Evolutionary conservation across 108 stramenopile species (phyloP).

Genomic region (Stephanodiscus minutulus): DNA sequence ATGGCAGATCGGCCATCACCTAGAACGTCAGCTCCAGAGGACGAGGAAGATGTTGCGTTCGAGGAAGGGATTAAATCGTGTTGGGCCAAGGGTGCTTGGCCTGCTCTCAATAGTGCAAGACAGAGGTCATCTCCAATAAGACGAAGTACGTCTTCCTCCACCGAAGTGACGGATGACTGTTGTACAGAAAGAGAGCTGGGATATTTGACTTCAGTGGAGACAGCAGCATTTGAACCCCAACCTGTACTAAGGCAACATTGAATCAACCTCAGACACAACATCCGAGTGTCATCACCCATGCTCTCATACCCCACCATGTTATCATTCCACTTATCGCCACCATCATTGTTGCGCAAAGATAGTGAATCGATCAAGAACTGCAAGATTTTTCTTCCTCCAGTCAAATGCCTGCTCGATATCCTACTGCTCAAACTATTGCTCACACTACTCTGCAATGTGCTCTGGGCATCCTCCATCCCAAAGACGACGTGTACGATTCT

Average conservation of each 20-base stretch:
- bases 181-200: neutral
- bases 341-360: slow-evolving; percentile 19
- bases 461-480: slow-evolving; percentile 41
- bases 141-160: slow-evolving; percentile 46
- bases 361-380: slow-evolving; percentile 78
- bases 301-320: slow-evolving; percentile 2
- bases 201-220: neutral
- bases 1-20: slow-evolving; percentile 10
- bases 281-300: slow-evolving; percentile 64
- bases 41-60: neutral
- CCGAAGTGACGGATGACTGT: slow-evolving; percentile 1
- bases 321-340: slow-evolving; percentile 38
- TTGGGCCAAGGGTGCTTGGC: slow-evolving; percentile 83
- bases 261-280: slow-evolving; percentile 74
- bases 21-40: slow-evolving; percentile 5
- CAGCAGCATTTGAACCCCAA: slow-evolving; percentile 42
- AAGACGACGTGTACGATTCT: slow-evolving; percentile 65
- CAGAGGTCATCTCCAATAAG: slow-evolving; percentile 86
- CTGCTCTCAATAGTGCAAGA: slow-evolving; percentile 76
- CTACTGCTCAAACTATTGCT: neutral
- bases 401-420: slow-evolving; percentile 27
- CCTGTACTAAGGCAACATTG: slow-evolving; percentile 55
- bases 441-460: slow-evolving; percentile 21
- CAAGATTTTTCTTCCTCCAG: slow-evolving; percentile 51
- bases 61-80: slow-evolving; percentile 45